These are phyloP conservation scores for Metschnikowia orientalis DNA, from an alignment of 805 yeast genomes.

Conservation along the genomic window DNA sequence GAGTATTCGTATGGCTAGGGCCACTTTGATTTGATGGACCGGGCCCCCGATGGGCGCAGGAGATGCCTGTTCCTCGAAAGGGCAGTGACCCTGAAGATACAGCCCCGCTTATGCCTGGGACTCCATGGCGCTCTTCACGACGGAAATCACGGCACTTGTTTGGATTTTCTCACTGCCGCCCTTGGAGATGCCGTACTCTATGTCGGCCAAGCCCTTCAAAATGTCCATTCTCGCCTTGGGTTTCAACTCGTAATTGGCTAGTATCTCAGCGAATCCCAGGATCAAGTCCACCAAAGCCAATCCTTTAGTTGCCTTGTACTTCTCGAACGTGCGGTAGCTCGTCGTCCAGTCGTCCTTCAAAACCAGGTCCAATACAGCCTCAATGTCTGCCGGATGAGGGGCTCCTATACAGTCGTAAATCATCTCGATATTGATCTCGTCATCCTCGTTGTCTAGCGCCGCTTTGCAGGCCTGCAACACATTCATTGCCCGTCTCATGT, in stretches of 20 bases:
- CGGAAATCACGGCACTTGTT: slow-evolving; percentile 85
- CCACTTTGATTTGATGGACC: too few species aligned
- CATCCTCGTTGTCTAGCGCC: slow-evolving; percentile 44
- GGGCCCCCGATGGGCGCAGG: too few species aligned
- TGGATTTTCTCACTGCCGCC: slow-evolving; percentile 93
- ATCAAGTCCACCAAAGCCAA: slow-evolving; percentile 85
- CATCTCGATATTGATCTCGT: slow-evolving; percentile 61
- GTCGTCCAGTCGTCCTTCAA: slow-evolving; percentile 87
- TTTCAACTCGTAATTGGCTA: slow-evolving; percentile 64
- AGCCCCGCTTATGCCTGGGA: slow-evolving; percentile 17
- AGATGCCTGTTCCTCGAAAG: too few species aligned
- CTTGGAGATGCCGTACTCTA: slow-evolving; percentile 84
- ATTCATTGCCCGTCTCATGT: slow-evolving; percentile 92
- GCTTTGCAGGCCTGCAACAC: slow-evolving; percentile 93
- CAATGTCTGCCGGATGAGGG: slow-evolving; percentile 84
- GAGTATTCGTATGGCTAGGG: too few species aligned
- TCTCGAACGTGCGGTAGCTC: slow-evolving; percentile 61
- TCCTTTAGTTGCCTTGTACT: slow-evolving; percentile 68
- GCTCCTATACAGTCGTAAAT: slow-evolving; percentile 95
- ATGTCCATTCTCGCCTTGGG: slow-evolving; percentile 58
- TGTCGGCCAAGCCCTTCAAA: slow-evolving; percentile 70
- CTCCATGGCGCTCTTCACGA: slow-evolving; percentile 66
- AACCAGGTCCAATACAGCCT: slow-evolving; percentile 68
- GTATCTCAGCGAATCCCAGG: slow-evolving; percentile 66
- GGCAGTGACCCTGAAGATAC: too few species aligned